Base-by-base conservation (phyloP, 2,329 filamentous ascomycete species). In the Scedosporium minutisporum region DNA sequence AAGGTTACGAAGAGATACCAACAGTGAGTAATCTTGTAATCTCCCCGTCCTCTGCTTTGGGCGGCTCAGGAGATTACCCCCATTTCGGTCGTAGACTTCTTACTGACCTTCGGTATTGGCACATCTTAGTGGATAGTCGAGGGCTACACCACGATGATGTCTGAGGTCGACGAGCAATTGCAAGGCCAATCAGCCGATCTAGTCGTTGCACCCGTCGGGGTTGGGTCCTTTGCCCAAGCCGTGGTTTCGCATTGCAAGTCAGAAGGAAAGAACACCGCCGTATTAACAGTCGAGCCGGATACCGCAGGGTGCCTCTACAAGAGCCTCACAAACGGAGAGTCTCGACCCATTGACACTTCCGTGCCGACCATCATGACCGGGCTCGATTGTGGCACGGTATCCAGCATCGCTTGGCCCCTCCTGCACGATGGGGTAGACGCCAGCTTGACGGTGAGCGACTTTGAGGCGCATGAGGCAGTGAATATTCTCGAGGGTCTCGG, bases 91-190 rank as follows among this genome's bases (percentile, higher is more conserved):
- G 4, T 38, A 38, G 33, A 38, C 33, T 3, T 14, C 33, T 3
- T 38, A 38, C 44, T 48, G 57, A 27, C n/a, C 2, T 5, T 7
- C n/a, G 57, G n/a, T 23, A 14, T 44, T 14, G 14, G 4, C 9
- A 9, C 42, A 16, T 3, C 6, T 12, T 57, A 83, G 72, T 92
- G 87, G 85, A 88, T 93, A 23, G 87, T 91, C 0, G 85, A 93
- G 64, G 90, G 90, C 0, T 95, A 93, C 68, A 79, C 78, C 4
- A 91, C 89, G 0, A 87, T 93, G 81, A 76, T 93, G 65, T 71
- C 74, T 3, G 90, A 95, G 69, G 76, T 84, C 0, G 87, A 91
- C 59, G 70, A 77, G 21, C 88, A 93, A 68, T 69, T 77, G 0
- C 72, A 74, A 0, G 66, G 75, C 0, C 70, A 74, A 0, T 71